A percentile compares a stretch with the other conserved stretches of the same genome.
These are phyloP conservation scores for Fusarium tupiense DNA, from an alignment of 2,329 filamentous ascomycete genomes.

Conservation along the genomic window DNA sequence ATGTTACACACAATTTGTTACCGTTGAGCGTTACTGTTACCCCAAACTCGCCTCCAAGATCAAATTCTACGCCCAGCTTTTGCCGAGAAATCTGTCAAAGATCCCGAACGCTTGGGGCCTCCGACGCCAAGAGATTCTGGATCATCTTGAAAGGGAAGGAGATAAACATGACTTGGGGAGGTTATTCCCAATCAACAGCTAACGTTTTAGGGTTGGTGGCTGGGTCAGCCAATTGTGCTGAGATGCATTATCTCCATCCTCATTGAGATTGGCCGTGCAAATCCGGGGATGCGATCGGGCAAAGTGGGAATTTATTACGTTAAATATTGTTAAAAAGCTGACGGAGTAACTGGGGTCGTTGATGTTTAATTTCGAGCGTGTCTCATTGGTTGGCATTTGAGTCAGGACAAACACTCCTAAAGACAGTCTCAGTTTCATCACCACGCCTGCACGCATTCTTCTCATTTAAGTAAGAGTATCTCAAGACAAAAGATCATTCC, in stretches of 20 bases:
- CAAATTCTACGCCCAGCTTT: not conserved
- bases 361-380: not conserved
- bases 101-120: conserved; percentile 14
- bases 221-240: not conserved
- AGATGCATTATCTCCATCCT: not conserved
- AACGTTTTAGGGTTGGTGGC: not conserved
- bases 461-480: not conserved
- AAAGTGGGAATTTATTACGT: conserved; percentile 20
- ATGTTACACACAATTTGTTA: not conserved
- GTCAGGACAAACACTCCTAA: not conserved
- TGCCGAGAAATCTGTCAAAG: conserved; percentile 24
- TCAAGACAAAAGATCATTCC: conserved; percentile 14
- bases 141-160: conserved; percentile 28
- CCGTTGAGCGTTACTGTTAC: not conserved
- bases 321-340: not conserved
- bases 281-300: conserved; percentile 4
- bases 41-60: conserved; percentile 14
- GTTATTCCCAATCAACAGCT: not conserved
- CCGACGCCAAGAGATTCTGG: not conserved
- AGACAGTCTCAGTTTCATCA: not conserved
- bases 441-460: not conserved
- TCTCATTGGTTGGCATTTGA: not conserved
- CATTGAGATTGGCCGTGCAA: not conserved
- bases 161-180: not conserved
- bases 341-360: not conserved